phyloP scores from a whole-genome alignment of 1,139 yeast species.

The Waltiozyma solani region DNA sequence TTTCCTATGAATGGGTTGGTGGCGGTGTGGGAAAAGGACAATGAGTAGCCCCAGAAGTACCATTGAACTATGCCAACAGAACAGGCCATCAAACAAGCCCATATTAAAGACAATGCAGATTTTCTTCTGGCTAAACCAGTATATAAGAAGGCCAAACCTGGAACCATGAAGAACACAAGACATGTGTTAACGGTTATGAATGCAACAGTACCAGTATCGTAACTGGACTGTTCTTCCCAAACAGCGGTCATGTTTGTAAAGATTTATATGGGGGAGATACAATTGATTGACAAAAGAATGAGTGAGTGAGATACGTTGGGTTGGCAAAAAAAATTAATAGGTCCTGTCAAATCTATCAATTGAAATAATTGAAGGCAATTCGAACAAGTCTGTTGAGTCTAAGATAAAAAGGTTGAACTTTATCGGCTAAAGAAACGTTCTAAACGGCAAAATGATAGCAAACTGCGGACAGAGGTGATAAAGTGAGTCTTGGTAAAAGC shows the following conservation, averaged over 20 bases:
- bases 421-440: too few species aligned
- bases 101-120: slow-evolving; percentile 81
- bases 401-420: too few species aligned
- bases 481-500: too few species aligned
- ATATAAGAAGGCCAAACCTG: slow-evolving; percentile 88
- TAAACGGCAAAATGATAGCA: too few species aligned
- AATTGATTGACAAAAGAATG: too few species aligned
- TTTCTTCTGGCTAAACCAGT: slow-evolving; percentile 91
- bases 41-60: slow-evolving; percentile 97
- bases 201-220: slow-evolving; percentile 41
- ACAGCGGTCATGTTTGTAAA: slow-evolving; percentile 18
- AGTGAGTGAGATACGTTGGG: too few species aligned
- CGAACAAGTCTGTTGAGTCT: too few species aligned
- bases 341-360: too few species aligned
- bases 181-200: slow-evolving; percentile 48
- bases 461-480: too few species aligned
- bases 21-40: slow-evolving; percentile 74
- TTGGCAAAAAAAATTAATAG: too few species aligned
- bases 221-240: slow-evolving; percentile 23
- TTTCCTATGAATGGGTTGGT: slow-evolving; percentile 82
- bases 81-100: slow-evolving; percentile 70
- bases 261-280: too few species aligned
- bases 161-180: slow-evolving; percentile 84
- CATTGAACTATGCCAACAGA: slow-evolving; percentile 82
- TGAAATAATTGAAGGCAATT: too few species aligned